Evolutionary conservation across 1,284 basidiomycete genomes (phyloP).

Genomic region (Leccinum holopus): DNA sequence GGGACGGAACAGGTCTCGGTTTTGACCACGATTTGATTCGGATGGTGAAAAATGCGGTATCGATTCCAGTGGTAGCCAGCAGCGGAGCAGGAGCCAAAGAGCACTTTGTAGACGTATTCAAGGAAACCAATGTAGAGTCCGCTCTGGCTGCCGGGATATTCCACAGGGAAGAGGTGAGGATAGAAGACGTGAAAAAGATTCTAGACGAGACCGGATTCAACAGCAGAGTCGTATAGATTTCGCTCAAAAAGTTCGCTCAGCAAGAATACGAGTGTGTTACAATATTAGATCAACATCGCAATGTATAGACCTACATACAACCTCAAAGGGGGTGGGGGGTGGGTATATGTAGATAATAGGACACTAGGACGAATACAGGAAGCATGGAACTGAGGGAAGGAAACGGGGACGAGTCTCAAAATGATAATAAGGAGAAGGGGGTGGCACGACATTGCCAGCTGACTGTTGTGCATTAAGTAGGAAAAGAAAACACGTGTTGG

Average conservation of each 20-base stretch:
- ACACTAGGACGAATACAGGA: conserved; percentile 33
- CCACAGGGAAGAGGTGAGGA: conserved; percentile 84
- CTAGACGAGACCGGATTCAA: conserved; percentile 54
- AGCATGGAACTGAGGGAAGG: conserved; percentile 22
- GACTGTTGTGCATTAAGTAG: conserved; percentile 1
- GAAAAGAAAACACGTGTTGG: not conserved
- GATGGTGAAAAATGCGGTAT: conserved; percentile 74
- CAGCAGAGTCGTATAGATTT: conserved; percentile 38
- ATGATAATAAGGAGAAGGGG: conserved; percentile 6
- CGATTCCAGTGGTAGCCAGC: conserved; percentile 93
- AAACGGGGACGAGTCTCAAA: conserved; percentile 12
- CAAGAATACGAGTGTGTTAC: conserved; percentile 24
- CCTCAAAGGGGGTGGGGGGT: conserved; percentile 19
- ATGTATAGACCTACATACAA: conserved; percentile 36
- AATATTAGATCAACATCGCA: conserved; percentile 33
- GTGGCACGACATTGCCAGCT: conserved; percentile 9
- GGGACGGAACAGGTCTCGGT: conserved; percentile 91
- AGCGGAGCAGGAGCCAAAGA: conserved; percentile 84
- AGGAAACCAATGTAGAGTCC: conserved; percentile 80
- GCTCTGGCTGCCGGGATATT: conserved; percentile 98
- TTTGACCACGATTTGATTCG: conserved; percentile 88
- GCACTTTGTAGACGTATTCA: conserved; percentile 90
- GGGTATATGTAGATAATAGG: conserved; percentile 36
- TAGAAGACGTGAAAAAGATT: conserved; percentile 67
- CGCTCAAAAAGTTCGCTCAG: not conserved